Conservation (phyloP, 148 eudicot species). For the Rhododendron simsii region DNA sequence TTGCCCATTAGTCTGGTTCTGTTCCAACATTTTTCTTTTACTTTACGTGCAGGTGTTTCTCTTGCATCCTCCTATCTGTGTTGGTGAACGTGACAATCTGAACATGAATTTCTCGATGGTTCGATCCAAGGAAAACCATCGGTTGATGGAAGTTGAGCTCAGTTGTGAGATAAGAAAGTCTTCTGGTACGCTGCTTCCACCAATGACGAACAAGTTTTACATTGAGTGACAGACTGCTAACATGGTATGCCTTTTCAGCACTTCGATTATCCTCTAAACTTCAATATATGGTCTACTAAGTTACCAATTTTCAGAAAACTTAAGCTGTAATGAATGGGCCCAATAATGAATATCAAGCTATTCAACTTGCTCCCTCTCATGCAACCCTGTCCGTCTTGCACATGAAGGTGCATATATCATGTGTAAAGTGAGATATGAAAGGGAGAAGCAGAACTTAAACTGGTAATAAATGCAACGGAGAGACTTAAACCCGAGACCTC, state of each 20-base stretch:
- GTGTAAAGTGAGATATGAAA: neutral
- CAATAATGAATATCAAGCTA: neutral
- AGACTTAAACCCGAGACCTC: neutral
- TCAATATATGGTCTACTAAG: neutral
- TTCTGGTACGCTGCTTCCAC: conserved; percentile 48
- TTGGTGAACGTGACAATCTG: conserved; percentile 43
- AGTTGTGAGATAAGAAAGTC: conserved; percentile 44
- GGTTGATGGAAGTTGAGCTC: conserved; percentile 80
- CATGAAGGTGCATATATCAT: neutral
- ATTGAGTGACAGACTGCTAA: conserved; percentile 53
- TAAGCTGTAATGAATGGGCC: neutral
- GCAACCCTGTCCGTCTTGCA: neutral
- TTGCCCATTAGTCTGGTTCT: neutral
- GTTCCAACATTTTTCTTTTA: neutral
- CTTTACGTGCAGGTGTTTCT: conserved; percentile 61
- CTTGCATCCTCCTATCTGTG: conserved; percentile 45
- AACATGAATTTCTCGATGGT: conserved; percentile 56
- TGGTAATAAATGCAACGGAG: neutral
- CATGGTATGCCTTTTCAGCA: conserved; percentile 6
- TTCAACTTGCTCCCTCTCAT: neutral
- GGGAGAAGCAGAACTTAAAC: neutral
- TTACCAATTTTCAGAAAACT: neutral
- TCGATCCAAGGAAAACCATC: conserved; percentile 77
- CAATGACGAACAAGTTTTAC: conserved; percentile 52
- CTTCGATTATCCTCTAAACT: neutral